A percentile compares a stretch with the other conserved stretches of the same genome.
Conservation (phyloP, 257 asterid species). For the Gentiana straminea region DNA sequence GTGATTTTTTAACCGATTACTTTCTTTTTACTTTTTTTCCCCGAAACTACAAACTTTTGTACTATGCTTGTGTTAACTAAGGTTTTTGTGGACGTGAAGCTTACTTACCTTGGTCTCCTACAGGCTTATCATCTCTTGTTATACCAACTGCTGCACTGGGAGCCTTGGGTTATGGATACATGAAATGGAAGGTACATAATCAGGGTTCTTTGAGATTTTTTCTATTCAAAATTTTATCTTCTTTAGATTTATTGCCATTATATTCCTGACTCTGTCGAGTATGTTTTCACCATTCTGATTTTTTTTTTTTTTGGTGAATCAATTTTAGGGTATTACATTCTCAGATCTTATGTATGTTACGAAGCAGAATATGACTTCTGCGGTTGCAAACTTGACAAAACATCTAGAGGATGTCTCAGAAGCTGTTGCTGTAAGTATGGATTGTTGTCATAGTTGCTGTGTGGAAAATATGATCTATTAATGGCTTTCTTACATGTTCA, state of each 20-base stretch:
- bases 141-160: conserved; percentile 74
- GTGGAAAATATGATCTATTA: too few species aligned
- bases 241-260: not conserved
- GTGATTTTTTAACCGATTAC: too few species aligned
- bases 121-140: conserved; percentile 47
- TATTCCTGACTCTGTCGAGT: not conserved
- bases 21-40: not conserved
- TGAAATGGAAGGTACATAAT: conserved; percentile 88
- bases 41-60: not conserved
- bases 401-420: conserved; percentile 79
- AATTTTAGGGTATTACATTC: conserved; percentile 65
- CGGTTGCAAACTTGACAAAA: conserved; percentile 76
- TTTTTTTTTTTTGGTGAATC: conserved; percentile 2
- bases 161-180: conserved; percentile 87
- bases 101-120: not conserved
- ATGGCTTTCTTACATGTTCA: too few species aligned
- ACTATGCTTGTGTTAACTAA: too few species aligned
- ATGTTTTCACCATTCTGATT: not conserved
- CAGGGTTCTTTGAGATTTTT: conserved; percentile 6
- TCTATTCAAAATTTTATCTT: not conserved
- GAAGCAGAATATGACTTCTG: conserved; percentile 68
- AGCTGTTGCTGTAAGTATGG: conserved; percentile 67
- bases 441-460: too few species aligned
- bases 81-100: too few species aligned
- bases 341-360: conserved; percentile 93